Base-by-base conservation (phyloP, 345 rosid species). In the Eucalyptus brandiana region DNA sequence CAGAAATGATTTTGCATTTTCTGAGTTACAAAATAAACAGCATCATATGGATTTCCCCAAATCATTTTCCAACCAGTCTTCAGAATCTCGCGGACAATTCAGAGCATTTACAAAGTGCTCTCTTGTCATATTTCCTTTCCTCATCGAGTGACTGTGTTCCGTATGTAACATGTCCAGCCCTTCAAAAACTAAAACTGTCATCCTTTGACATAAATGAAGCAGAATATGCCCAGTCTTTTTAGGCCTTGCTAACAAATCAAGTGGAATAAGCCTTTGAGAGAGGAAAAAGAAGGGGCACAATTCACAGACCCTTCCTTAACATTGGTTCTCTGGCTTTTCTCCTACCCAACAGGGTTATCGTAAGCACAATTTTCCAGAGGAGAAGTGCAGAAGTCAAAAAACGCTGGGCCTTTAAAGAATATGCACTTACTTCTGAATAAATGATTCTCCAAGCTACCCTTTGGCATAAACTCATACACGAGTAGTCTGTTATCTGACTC, bases 391-490 rank as follows among this genome's bases (percentile, higher is more conserved):
- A 21, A 42, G 45, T 11, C 5, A 21, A 76, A 37, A 37, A 76
- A 69, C 4, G 42, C 80, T 9, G 80, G 81, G 44, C 28, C 47
- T 76, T 40, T 21, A 21, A 40, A 76, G 47, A 76, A 76, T 40
- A 26, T 94, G 86, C 37, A 87, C 97, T 90, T 92, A 97, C 99
- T 95, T 93, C 97, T 93, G 88, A 97, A 97, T 34, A 97, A 91
- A 93, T 97, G 99, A 91, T 94, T 95, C 96, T 97, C 99, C 91
- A 97, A 88, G 92, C 99, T 96, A 88, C 99, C 98, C 90, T 94
- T 95, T 11, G 97, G 95, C 99, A 97, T 94, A 87, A 89, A 97
- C 91, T 97, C 97, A 18, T 97, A 96, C 87, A 96, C 99, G 67
- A 97, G 92, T 87, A 97, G 96, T 87, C 95, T 92, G 58, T 93